Evolutionary conservation across 495 filamentous ascomycete species (phyloP), one percentile per base, ranked within the genome.

Genomic region (Neurospora intermedia): DNA sequence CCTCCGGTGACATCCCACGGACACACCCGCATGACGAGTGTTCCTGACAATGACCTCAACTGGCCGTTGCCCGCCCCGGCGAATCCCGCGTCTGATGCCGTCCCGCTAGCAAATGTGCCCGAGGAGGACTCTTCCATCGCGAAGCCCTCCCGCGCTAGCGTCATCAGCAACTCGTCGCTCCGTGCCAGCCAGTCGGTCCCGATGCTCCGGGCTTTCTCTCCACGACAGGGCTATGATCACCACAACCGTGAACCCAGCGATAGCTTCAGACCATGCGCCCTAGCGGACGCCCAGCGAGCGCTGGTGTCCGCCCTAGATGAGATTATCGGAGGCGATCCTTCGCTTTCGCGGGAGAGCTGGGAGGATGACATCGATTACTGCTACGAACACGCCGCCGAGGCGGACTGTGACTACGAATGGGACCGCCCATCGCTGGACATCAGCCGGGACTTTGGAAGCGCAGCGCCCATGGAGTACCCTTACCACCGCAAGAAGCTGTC

Each of bases 321-420:
- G 18, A 74, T 80, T 69, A 79, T 80, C 9, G 73, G 78, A 7
- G 78, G 87, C 38, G 88, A 89, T n/a, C 35, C 48, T 59, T 72
- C 75, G 5, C 39, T 77, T 9, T 38, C 72, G 8, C 77, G 78
- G 45, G 87, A 89, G 62, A 91, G 86, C 27, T 98, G 95, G 95
- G 95, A 98, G 77, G 93, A 94, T 59, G 94, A 94, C 76, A 95
- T 98, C 76, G 94, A 97, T 79, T 98, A 92, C 80, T 96, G 91
- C 79, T 98, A 98, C 77, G 92, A 97, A 74, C 89, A 96, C 80
- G 93, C 91, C 69, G 93, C 91, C 9, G 95, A 98, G 80, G 93
- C 94, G 2, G 89, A 94, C 76, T 97, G 92, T 78, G 89, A 98
- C 75, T 97, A 94, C 75, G 91, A 96, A 73, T 97, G 94, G 94